Percentiles rank a stretch among this genome's conserved stretches.
These are phyloP conservation scores for Trichoderma koningii DNA, from an alignment of 2,329 filamentous ascomycete genomes.

Conservation along the genomic window DNA sequence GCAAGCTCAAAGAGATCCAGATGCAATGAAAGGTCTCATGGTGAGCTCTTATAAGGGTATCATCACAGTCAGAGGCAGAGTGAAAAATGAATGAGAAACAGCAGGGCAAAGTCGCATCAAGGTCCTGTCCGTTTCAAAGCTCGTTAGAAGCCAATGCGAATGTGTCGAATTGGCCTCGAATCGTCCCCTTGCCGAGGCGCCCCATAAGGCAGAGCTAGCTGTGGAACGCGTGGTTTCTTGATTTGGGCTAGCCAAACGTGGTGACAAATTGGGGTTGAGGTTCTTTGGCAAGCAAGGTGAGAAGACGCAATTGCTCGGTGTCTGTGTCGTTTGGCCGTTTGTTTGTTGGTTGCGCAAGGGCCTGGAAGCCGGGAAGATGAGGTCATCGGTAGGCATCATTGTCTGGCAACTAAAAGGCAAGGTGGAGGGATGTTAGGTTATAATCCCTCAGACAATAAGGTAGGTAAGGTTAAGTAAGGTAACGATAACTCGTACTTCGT, in stretches of 20 bases:
- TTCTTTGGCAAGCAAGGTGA: no score
- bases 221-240: background rate
- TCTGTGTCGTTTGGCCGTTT: background rate
- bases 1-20: background rate
- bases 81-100: background rate
- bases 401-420: background rate
- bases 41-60: background rate
- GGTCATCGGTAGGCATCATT: constrained; percentile 10
- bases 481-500: no score
- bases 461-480: no score
- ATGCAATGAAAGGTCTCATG: background rate
- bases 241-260: background rate
- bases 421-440: no score
- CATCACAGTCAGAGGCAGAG: background rate
- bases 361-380: background rate
- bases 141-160: background rate
- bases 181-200: background rate
- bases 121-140: background rate
- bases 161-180: background rate
- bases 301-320: background rate
- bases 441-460: no score
- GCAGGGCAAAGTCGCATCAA: background rate
- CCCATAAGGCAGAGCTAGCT: constrained; percentile 8
- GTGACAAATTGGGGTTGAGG: no score
- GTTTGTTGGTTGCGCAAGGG: background rate